Base-by-base conservation (phyloP, 2,329 filamentous ascomycete genomes). In the Fonsecaea multimorphosa region DNA sequence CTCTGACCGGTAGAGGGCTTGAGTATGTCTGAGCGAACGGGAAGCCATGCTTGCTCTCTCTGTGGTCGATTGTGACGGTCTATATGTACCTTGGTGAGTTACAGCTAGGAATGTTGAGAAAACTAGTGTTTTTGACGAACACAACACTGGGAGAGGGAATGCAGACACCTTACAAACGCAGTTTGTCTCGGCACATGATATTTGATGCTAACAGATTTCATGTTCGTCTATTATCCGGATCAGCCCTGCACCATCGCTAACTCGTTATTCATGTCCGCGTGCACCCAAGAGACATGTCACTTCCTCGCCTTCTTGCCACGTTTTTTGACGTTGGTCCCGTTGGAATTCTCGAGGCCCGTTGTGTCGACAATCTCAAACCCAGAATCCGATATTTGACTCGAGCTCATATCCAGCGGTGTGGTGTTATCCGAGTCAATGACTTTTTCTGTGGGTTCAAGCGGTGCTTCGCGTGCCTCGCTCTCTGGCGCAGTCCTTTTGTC, bases 291-390 rank as follows among this genome's bases (percentile, higher is more conserved):
- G 38, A 27, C 36, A 44, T 53, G 14, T 65, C 59, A 70, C 61
- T 70, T 71, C 62, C 68, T 72, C 4, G 61, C 71, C 56, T 71
- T 72, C 40, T 70, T 72, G 61, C 66, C 60, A 29, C 71, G 58
- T 64, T 71, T 71, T 56, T 72, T 72, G 8, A 64, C 52, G 6
- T 64, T 63, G 16, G 65, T 29, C 14, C 51, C 58, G 51, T 53
- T 58, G 44, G 64, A 63, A 22, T 67, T 68, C 29, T 67, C 67
- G 24, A 72, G 68, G 11, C 64, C 65, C 12, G 64, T 70, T 1
- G 71, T 70, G 38, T 72, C 71, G 19, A 72, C 68, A 49, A 72
- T 67, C 58, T 72, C 71, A 58, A 72, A 72, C 31, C 70, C 71
- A n/a, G 68, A 69, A 55, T 69, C 69, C 2, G 59, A 65, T 24